Evolutionary conservation across 805 yeast genomes (phyloP).

Genomic region (Candida maris): DNA sequence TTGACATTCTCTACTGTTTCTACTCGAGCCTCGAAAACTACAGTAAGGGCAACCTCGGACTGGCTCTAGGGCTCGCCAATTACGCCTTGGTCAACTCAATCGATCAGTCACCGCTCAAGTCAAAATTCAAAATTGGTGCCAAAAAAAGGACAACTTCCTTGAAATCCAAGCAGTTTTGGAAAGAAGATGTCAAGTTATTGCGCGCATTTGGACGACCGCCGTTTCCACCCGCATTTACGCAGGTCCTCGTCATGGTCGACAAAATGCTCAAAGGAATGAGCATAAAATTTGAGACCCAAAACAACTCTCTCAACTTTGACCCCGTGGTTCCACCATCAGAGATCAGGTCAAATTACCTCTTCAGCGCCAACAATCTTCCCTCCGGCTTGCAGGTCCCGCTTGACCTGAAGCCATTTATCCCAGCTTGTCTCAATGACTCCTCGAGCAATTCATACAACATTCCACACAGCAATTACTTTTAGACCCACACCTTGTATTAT

Average conservation of each 20-base stretch:
- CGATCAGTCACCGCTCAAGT: conserved; percentile 24
- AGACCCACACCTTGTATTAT: no score
- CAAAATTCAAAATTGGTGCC: conserved; percentile 20
- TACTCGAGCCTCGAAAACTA: conserved; percentile 25
- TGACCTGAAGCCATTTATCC: conserved; percentile 14
- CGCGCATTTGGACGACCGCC: conserved; percentile 10
- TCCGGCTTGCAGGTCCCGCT: conserved; percentile 27
- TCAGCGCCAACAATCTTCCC: conserved; percentile 22
- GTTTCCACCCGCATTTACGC: conserved; percentile 18
- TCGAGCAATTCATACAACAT: not conserved
- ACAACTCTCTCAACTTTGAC: conserved; percentile 22
- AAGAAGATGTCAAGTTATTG: conserved; percentile 16
- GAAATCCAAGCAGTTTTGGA: conserved; percentile 20
- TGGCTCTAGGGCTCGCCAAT: conserved; percentile 24
- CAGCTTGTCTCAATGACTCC: conserved; percentile 12
- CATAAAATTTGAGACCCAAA: conserved; percentile 22
- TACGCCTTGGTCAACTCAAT: conserved; percentile 23
- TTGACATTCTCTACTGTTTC: conserved; percentile 24
- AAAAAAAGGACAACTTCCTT: conserved; percentile 9
- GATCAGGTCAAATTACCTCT: conserved; percentile 15
- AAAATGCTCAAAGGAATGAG: conserved; percentile 20
- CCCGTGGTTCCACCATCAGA: conserved; percentile 12
- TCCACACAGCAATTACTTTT: no score
- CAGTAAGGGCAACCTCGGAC: conserved; percentile 22
- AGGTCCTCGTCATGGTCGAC: conserved; percentile 14